Percentiles rank a stretch among this genome's conserved stretches.
Conservation (phyloP, 805 yeast species). For the Monosporozyma unispora region DNA sequence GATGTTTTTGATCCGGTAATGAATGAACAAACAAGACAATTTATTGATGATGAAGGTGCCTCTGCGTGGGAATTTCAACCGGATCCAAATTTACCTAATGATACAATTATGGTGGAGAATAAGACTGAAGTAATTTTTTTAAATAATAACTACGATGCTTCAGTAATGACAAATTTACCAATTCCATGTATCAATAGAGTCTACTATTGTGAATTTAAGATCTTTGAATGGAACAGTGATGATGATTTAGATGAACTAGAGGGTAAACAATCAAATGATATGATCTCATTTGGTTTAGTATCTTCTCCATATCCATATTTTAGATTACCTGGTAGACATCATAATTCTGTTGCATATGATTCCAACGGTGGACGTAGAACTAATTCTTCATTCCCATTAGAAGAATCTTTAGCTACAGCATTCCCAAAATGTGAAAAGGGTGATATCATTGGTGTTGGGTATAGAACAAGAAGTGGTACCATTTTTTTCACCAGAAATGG, state of each 20-base stretch:
- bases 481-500: conserved; percentile 93
- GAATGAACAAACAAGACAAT: conserved; percentile 28
- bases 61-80: conserved; percentile 82
- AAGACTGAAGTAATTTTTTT: conserved; percentile 52
- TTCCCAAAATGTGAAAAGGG: conserved; percentile 64
- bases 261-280: conserved; percentile 24
- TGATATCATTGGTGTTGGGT: conserved; percentile 90
- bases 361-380: conserved; percentile 72
- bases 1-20: conserved; percentile 27
- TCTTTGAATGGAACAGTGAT: conserved; percentile 54
- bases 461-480: conserved; percentile 72
- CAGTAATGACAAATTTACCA: conserved; percentile 76
- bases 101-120: conserved; percentile 52
- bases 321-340: conserved; percentile 85
- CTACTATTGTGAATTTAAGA: conserved; percentile 81
- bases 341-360: conserved; percentile 79
- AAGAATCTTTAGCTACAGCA: conserved; percentile 38
- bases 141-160: conserved; percentile 49
- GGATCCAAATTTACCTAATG: conserved; percentile 43
- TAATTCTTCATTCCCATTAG: conserved; percentile 60
- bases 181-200: conserved; percentile 75
- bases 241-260: conserved; percentile 14
- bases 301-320: conserved; percentile 90
- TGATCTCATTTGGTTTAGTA: conserved; percentile 68
- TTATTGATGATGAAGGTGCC: conserved; percentile 82